phyloP scores from a whole-genome alignment of 306 rosid genomes.

The Nissolia schottii region DNA sequence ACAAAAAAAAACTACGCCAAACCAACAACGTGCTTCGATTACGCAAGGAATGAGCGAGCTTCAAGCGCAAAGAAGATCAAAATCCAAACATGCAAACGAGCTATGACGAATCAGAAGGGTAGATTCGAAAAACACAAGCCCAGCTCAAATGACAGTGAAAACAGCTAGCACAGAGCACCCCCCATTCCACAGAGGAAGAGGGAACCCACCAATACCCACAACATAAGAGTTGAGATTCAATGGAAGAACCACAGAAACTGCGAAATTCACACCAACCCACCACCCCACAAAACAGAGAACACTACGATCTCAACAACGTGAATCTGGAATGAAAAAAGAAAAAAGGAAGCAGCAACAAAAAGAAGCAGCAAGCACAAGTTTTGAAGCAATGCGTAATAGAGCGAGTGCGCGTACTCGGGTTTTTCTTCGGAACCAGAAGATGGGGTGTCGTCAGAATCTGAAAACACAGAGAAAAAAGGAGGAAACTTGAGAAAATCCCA shows the following conservation, averaged over 20 bases:
- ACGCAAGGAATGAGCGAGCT: background rate
- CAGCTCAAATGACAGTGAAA: conserved; percentile 11
- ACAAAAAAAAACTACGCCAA: conserved; percentile 14
- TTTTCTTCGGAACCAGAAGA: conserved; percentile 59
- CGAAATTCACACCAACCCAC: conserved; percentile 21
- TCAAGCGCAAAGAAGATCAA: conserved; percentile 21
- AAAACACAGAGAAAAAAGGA: conserved; percentile 20
- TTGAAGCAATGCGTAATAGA: conserved; percentile 22
- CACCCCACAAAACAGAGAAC: conserved; percentile 21
- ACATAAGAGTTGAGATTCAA: conserved; percentile 12
- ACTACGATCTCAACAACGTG: conserved; percentile 18
- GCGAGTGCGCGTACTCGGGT: conserved; percentile 53
- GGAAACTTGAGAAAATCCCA: conserved; percentile 39
- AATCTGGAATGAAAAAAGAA: conserved; percentile 21
- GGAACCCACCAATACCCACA: conserved; percentile 9
- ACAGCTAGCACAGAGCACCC: background rate
- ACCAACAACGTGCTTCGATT: background rate
- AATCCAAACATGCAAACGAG: conserved; percentile 55
- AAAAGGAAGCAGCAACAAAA: background rate
- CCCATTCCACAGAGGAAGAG: conserved; percentile 2
- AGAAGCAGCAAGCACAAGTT: background rate
- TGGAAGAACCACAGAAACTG: conserved; percentile 19
- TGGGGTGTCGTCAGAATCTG: conserved; percentile 80
- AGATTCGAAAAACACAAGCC: conserved; percentile 14
- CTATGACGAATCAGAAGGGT: conserved; percentile 31